Base-by-base conservation (phyloP, 306 rosid species). In the Dalbergia oliveri region DNA sequence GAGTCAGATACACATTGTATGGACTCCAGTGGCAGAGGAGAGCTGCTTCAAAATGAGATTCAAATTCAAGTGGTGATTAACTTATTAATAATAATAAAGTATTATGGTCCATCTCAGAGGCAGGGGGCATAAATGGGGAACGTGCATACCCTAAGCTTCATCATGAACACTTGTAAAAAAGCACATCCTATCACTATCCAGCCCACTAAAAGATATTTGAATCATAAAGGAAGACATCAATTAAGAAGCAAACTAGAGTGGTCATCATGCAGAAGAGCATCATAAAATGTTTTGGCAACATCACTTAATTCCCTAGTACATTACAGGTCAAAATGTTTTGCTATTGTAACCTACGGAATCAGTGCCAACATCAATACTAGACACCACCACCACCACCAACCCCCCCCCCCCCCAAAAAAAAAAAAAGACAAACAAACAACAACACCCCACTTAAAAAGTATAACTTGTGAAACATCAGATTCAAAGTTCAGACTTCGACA, bases 141-240 rank as follows among this genome's bases (percentile, higher is more conserved):
- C 23, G 37, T 23, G 18, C 10, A 75, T 63, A 50, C 33, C 80
- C 34, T 49, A 76, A n/a, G 23, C 64, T 51, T 65, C 35, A 37
- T 13, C 15, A 61, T 23, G 18, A 77, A 11, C 8, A 51, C n/a
- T 66, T 39, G n/a, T 18, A 65, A 19, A 65, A 19, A 51, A 31
- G 45, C 51, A 45, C 6, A 45, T n/a, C 64, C 19, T n/a, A 69
- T 50, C 56, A 4, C n/a, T 50, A 50, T 50, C n/a, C 16, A 50
- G 45, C 21, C 13, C 45, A 50, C 8, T 50, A 13, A 49, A 35
- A 31, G 61, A 49, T 8, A 14, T 49, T 35, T 35, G 45, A 34
- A 21, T 31, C 14, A 63, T 63, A 63, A 33, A 49, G 51, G 9
- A 63, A 57, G 41, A 16, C 18, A 16, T 6, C 34, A 31, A 64